These are phyloP conservation scores for Chaetothyriales sp. DNA, from an alignment of 2,329 filamentous ascomycete species.

Conservation along the genomic window DNA sequence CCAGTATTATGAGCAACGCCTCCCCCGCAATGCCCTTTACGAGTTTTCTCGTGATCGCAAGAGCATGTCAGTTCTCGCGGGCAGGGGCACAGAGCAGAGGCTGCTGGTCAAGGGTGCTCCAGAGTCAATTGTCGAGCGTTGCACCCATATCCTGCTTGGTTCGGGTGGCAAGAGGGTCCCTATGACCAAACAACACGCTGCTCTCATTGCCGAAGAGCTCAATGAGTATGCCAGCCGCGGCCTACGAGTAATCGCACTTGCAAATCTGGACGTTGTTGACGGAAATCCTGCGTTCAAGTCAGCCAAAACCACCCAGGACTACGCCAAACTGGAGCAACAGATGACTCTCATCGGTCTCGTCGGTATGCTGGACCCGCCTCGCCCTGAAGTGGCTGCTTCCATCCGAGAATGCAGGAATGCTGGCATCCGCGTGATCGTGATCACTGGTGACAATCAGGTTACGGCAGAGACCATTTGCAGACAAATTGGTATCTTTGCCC, in stretches of 20 bases:
- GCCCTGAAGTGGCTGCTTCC: conserved; percentile 73
- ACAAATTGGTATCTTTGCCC: conserved; percentile 83
- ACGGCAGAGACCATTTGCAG: conserved; percentile 96
- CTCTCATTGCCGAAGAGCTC: conserved; percentile 62
- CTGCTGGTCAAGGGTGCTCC: conserved; percentile 93
- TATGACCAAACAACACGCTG: conserved; percentile 52
- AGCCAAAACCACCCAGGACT: conserved; percentile 72
- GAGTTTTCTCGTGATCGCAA: conserved; percentile 97
- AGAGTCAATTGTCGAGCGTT: conserved; percentile 85
- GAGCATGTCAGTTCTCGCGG: conserved; percentile 94
- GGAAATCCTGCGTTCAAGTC: conserved; percentile 53
- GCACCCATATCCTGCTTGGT: conserved; percentile 66
- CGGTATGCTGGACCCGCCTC: conserved; percentile 91
- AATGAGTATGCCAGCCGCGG: conserved; percentile 82
- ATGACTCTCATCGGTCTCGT: conserved; percentile 89
- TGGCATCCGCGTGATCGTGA: conserved; percentile 92
- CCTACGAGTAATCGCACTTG: conserved; percentile 85
- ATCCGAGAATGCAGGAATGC: conserved; percentile 82
- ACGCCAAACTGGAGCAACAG: conserved; percentile 74
- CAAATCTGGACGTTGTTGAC: conserved; percentile 62
- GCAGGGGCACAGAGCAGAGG: conserved; percentile 53
- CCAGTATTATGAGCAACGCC: conserved; percentile 63
- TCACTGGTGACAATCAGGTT: conserved; percentile 95
- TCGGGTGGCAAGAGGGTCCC: conserved; percentile 61
- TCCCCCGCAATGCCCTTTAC: conserved; percentile 67